phyloP scores from a whole-genome alignment of 495 filamentous ascomycete species.

The Xylaria castorea region DNA sequence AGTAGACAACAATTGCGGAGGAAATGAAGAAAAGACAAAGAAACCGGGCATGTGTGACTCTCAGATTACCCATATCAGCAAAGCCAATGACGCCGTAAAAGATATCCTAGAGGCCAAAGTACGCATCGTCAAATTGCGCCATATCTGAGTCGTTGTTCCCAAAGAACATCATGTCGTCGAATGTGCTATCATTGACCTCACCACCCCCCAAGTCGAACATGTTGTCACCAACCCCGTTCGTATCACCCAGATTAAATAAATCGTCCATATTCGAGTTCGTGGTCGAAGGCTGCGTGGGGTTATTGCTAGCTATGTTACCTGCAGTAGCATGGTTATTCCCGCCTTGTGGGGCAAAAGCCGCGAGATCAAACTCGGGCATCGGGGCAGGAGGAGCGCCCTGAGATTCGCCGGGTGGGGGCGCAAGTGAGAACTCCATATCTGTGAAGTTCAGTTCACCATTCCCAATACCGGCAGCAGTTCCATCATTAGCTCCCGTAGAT shows the following conservation, averaged over 20 bases:
- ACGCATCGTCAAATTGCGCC: conserved; percentile 47
- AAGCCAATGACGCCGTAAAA: neutral
- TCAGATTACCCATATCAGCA: neutral
- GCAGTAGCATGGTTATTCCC: conserved; percentile 27
- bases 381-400: conserved; percentile 36
- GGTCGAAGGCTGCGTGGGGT: conserved; percentile 32
- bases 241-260: conserved; percentile 46
- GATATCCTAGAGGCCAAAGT: conserved; percentile 30
- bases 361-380: conserved; percentile 42
- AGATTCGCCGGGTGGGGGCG: conserved; percentile 40
- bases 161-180: conserved; percentile 52
- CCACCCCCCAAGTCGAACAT: conserved; percentile 49
- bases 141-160: conserved; percentile 42
- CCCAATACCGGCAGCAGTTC: conserved; percentile 21
- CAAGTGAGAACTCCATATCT: conserved; percentile 54
- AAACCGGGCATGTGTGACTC: neutral
- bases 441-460: conserved; percentile 44
- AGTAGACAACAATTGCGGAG: neutral
- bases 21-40: neutral
- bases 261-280: conserved; percentile 44
- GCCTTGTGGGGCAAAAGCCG: conserved; percentile 38
- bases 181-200: conserved; percentile 47
- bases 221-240: conserved; percentile 36
- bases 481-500: conserved; percentile 24
- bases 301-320: conserved; percentile 25